phyloP scores from a whole-genome alignment of 495 filamentous ascomycete genomes.

The Patellaria atrata region DNA sequence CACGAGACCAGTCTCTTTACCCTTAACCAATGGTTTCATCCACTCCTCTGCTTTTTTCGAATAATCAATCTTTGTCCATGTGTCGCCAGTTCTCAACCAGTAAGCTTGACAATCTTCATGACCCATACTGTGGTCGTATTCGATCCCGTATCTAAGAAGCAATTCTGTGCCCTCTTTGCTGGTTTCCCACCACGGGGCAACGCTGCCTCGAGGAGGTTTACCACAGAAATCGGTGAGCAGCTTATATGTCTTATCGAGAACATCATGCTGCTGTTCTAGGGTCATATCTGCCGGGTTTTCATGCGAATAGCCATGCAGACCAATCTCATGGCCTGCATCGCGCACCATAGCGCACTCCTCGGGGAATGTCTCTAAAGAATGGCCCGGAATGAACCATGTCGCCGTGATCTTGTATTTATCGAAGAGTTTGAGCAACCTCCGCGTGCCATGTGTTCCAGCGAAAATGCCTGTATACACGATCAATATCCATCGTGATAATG shows the following conservation, averaged over 20 bases:
- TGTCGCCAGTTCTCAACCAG: constrained; percentile 35
- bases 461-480: constrained; percentile 38
- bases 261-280: constrained; percentile 56
- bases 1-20: constrained; percentile 34
- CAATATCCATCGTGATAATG: background rate
- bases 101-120: constrained; percentile 40
- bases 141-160: constrained; percentile 29
- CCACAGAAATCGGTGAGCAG: constrained; percentile 56
- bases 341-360: constrained; percentile 58
- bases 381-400: constrained; percentile 73
- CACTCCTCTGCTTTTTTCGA: constrained; percentile 35
- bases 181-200: constrained; percentile 39
- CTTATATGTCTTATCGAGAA: constrained; percentile 62
- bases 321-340: constrained; percentile 66
- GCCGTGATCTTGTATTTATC: constrained; percentile 69
- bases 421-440: constrained; percentile 59
- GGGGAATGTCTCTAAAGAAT: constrained; percentile 65
- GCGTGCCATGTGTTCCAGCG: constrained; percentile 58
- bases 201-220: constrained; percentile 56
- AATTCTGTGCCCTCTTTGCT: constrained; percentile 37
- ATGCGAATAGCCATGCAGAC: constrained; percentile 49
- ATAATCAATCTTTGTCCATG: constrained; percentile 38
- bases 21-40: constrained; percentile 40
- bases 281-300: constrained; percentile 64
- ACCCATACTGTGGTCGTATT: constrained; percentile 30